Conservation (phyloP, 176 grass and related monocot species). For the Oropetium thomaeum region DNA sequence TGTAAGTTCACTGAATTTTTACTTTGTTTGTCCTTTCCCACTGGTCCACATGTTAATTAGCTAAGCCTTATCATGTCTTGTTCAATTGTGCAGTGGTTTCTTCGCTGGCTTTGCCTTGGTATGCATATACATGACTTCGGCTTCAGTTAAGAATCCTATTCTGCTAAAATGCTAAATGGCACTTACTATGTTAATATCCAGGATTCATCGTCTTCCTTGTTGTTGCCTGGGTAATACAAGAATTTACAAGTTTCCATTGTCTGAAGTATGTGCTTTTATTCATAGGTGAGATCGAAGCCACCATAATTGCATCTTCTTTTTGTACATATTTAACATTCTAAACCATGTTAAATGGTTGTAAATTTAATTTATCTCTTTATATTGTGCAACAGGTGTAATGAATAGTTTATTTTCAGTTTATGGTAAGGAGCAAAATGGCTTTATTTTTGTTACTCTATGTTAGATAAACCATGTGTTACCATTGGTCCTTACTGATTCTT, state of each 20-base stretch:
- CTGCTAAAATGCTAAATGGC: constrained; percentile 6
- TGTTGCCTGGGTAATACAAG: constrained; percentile 87
- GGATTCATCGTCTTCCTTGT: constrained; percentile 90
- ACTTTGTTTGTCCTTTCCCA: background rate
- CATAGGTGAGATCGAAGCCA: constrained; percentile 56
- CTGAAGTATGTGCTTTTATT: constrained; percentile 95
- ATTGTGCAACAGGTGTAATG: constrained; percentile 75
- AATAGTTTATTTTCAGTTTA: constrained; percentile 99
- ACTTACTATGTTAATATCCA: constrained; percentile 41
- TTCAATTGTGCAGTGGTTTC: constrained; percentile 75
- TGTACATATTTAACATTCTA: constrained; percentile 7
- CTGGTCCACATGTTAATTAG: background rate
- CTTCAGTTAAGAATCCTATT: constrained; percentile 21
- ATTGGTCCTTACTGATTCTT: background rate
- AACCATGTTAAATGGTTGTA: background rate
- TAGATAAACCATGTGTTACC: constrained; percentile 6
- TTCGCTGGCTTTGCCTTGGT: constrained; percentile 97
- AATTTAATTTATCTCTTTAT: constrained; percentile 26
- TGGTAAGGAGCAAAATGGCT: constrained; percentile 47
- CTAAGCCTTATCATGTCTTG: constrained; percentile 30
- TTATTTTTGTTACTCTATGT: constrained; percentile 18
- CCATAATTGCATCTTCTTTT: background rate
- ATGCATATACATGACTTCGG: constrained; percentile 27
- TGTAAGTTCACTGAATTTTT: constrained; percentile 42
- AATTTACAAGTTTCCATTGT: constrained; percentile 59